Evolutionary conservation across 768 basidiomycete genomes (phyloP).

Genomic region (Rhodotorula diobovata): DNA sequence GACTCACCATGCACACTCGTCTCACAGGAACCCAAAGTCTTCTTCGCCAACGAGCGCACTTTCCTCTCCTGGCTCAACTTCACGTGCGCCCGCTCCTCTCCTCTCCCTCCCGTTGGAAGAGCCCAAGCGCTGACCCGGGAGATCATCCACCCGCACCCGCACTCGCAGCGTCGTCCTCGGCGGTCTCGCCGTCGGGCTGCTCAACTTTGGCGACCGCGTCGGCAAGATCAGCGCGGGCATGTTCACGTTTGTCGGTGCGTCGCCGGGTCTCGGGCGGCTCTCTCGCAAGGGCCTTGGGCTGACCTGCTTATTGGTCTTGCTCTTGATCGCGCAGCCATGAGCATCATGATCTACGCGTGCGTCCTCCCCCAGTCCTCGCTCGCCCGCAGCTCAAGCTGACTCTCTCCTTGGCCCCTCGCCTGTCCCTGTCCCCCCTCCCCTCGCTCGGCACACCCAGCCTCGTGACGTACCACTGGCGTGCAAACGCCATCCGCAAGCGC

Average conservation of each 20-base stretch:
- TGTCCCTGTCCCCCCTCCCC: background rate
- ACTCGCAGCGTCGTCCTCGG: constrained; percentile 85
- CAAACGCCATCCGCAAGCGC: constrained; percentile 80
- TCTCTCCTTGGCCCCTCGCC: too few relatives aligned
- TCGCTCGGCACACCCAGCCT: constrained; percentile 46
- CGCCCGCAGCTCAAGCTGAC: background rate
- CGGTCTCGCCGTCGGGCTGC: constrained; percentile 85
- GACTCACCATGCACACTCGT: too few relatives aligned
- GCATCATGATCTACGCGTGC: constrained; percentile 86
- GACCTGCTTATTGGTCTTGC: constrained; percentile 3
- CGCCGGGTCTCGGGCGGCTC: background rate
- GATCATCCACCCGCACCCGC: constrained; percentile 3
- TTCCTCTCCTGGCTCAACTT: constrained; percentile 93
- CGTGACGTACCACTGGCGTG: constrained; percentile 94
- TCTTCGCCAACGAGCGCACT: constrained; percentile 74
- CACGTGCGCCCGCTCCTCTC: constrained; percentile 46
- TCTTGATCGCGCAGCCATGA: constrained; percentile 66
- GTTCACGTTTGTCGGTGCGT: constrained; percentile 87
- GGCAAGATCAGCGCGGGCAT: constrained; percentile 93
- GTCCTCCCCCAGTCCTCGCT: background rate
- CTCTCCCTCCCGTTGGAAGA: background rate
- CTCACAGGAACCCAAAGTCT: constrained; percentile 76
- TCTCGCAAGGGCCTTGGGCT: background rate
- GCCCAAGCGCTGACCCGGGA: background rate
- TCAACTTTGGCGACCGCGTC: constrained; percentile 98